phyloP scores from a whole-genome alignment of 768 basidiomycete species.

The Pulveroboletus sp. region DNA sequence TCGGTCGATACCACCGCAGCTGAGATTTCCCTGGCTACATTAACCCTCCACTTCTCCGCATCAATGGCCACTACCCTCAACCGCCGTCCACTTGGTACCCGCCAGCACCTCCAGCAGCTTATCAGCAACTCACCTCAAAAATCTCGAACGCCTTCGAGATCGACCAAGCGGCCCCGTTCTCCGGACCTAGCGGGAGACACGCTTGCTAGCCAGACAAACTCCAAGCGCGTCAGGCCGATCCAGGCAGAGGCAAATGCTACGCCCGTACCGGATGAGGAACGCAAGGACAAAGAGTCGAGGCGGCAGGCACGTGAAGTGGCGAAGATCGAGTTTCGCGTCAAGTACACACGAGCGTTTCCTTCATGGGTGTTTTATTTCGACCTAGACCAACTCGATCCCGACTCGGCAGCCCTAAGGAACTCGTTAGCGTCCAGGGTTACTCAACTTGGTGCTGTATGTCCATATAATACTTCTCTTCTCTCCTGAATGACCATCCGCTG shows the following conservation, averaged over 20 bases:
- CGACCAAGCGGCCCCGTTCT: slow-evolving; percentile 47
- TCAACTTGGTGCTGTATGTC: slow-evolving; percentile 75
- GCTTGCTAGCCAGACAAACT: slow-evolving; percentile 17
- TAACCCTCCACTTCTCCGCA: neutral
- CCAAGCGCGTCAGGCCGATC: slow-evolving; percentile 45
- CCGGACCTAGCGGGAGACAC: slow-evolving; percentile 43
- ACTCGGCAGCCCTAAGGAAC: slow-evolving; percentile 33
- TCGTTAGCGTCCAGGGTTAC: slow-evolving; percentile 53
- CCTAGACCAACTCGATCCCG: slow-evolving; percentile 43
- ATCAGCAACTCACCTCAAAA: slow-evolving; percentile 34
- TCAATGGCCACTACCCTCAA: slow-evolving; percentile 42
- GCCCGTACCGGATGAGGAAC: slow-evolving; percentile 33
- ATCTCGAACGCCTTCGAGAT: slow-evolving; percentile 31
- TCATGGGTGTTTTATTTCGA: slow-evolving; percentile 85
- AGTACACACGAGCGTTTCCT: slow-evolving; percentile 85
- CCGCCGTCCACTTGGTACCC: slow-evolving; percentile 48
- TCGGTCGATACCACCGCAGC: neutral
- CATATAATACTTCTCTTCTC: neutral
- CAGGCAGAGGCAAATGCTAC: slow-evolving; percentile 19
- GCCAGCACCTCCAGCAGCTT: slow-evolving; percentile 37
- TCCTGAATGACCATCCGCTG: slow-evolving; percentile 2
- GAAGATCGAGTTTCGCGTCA: slow-evolving; percentile 71
- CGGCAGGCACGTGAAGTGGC: slow-evolving; percentile 50
- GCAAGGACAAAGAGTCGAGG: slow-evolving; percentile 46
- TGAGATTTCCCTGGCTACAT: slow-evolving; percentile 5